These are phyloP conservation scores for bread wheat (Triticum aestivum) DNA, from an alignment of 176 grass and related monocot genomes.

Conservation along the genomic window IWGSC_CS_RefSeq_v2.1 NC_057809.1:56031785-56032284, in stretches of 20 bases:
- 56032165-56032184: conserved; percentile 50
- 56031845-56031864: background rate
- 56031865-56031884: background rate
- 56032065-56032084: background rate
- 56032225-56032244: conserved; percentile 66
- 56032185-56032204: conserved; percentile 43
- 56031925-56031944: background rate
- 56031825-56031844: no score
- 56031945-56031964: background rate
- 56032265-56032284: conserved; percentile 32
- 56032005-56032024: conserved; percentile 38
- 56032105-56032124: conserved; percentile 47
- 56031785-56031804: no score
- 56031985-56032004: background rate
- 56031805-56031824: no score
- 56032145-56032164: conserved; percentile 46
- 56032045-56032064: background rate
- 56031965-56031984: background rate
- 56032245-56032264: conserved; percentile 61
- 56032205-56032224: conserved; percentile 88
- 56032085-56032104: conserved; percentile 5
- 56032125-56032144: conserved; percentile 73
- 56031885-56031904: background rate
- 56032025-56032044: background rate
- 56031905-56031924: background rate